Evolutionary conservation across 2,329 filamentous ascomycete species (phyloP).

Genomic region (Penicillium sp.): DNA sequence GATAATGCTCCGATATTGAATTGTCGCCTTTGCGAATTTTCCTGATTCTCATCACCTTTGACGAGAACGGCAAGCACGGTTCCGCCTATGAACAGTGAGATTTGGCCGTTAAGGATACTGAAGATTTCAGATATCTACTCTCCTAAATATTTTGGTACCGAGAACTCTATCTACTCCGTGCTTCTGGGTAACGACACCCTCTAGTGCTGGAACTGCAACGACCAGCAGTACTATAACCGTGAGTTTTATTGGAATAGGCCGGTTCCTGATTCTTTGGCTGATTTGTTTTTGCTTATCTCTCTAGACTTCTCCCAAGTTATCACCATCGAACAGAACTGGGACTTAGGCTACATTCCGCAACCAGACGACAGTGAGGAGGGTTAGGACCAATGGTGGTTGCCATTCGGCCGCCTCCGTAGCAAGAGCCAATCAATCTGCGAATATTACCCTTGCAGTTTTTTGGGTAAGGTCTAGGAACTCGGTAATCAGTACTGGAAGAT

Average conservation of each 20-base stretch:
- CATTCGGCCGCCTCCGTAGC: too few relatives aligned
- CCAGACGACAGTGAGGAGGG: background rate
- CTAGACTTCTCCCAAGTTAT: background rate
- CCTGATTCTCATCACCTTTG: slow-evolving; percentile 15
- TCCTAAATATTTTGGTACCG: slow-evolving; percentile 6
- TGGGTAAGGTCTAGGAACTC: too few relatives aligned
- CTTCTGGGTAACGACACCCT: slow-evolving; percentile 11
- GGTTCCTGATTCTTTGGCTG: too few relatives aligned
- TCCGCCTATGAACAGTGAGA: background rate
- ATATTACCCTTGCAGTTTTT: too few relatives aligned
- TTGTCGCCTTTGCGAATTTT: too few relatives aligned
- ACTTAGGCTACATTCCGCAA: background rate
- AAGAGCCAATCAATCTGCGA: too few relatives aligned
- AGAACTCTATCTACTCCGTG: slow-evolving; percentile 9
- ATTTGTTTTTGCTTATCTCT: too few relatives aligned
- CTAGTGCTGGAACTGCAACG: slow-evolving; percentile 14
- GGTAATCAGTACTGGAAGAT: too few relatives aligned
- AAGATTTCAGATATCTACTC: slow-evolving; percentile 6
- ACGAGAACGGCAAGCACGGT: slow-evolving; percentile 15
- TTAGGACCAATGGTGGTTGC: too few relatives aligned
- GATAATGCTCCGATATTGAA: too few relatives aligned
- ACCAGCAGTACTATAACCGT: slow-evolving; percentile 6
- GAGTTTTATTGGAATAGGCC: too few relatives aligned
- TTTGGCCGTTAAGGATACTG: background rate
- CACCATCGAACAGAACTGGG: background rate